Conservation (phyloP, 2,329 filamentous ascomycete genomes). For the Alternaria consortialis region DNA sequence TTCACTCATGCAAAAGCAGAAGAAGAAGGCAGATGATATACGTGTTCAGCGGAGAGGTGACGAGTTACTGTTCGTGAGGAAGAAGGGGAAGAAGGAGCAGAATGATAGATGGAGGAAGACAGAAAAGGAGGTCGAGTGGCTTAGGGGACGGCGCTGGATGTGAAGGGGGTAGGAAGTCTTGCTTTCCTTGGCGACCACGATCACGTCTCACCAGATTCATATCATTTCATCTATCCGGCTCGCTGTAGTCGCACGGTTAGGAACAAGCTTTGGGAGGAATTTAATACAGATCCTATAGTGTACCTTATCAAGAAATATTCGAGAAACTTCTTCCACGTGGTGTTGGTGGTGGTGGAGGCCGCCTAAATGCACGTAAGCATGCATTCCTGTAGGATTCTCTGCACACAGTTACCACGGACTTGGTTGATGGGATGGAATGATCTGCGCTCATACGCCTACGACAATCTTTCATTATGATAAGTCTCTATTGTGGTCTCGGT, state of each 20-base stretch:
- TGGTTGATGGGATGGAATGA: neutral
- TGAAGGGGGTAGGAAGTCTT: neutral
- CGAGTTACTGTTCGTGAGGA: neutral
- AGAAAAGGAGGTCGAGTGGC: neutral
- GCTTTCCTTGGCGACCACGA: neutral
- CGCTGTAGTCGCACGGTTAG: neutral
- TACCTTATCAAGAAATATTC: too few species aligned
- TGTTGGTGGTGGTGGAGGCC: neutral
- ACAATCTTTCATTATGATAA: neutral
- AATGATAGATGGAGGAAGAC: neutral
- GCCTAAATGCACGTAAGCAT: slow-evolving; percentile 4
- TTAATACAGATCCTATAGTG: neutral
- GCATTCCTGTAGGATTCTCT: slow-evolving; percentile 3
- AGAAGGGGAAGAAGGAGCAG: neutral
- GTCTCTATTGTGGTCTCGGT: neutral
- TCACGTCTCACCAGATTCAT: neutral
- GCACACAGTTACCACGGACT: neutral
- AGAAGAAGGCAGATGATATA: neutral
- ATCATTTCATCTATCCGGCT: neutral
- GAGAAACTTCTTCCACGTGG: neutral
- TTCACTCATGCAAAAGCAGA: neutral
- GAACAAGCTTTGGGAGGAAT: neutral
- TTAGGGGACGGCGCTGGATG: neutral
- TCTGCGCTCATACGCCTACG: neutral
- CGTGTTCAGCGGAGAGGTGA: neutral